phyloP scores from a whole-genome alignment of 352 stramenopile genomes.

The Phytopythium boreale region DNA sequence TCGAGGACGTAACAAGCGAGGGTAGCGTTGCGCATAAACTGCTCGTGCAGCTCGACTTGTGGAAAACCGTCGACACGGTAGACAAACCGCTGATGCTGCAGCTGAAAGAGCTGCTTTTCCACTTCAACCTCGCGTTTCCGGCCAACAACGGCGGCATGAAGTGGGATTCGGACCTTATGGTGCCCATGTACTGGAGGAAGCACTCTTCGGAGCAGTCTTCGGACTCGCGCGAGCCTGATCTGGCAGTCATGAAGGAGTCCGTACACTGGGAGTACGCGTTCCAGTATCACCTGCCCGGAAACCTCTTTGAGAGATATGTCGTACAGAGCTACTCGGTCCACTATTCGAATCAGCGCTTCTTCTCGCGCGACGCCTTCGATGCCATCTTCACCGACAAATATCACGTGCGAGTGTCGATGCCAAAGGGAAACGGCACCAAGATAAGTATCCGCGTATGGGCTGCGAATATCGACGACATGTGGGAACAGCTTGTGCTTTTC shows the following conservation, averaged over 20 bases:
- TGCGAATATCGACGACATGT: not conserved
- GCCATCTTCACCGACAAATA: not conserved
- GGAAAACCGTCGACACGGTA: not conserved
- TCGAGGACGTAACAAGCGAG: not conserved
- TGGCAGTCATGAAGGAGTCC: not conserved
- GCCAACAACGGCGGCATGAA: not conserved
- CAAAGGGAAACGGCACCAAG: not conserved
- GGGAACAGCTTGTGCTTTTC: not conserved
- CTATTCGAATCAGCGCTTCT: not conserved
- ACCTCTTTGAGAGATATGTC: not conserved
- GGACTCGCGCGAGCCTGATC: not conserved
- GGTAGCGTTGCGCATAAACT: slow-evolving; percentile 10
- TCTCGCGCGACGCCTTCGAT: not conserved
- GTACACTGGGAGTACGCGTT: not conserved
- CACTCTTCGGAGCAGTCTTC: not conserved
- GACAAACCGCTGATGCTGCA: not conserved
- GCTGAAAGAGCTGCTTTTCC: slow-evolving; percentile 14
- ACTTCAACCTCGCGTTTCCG: slow-evolving; percentile 15
- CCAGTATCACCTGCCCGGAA: not conserved
- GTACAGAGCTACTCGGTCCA: not conserved
- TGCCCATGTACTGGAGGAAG: slow-evolving; percentile 15
- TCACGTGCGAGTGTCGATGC: not conserved
- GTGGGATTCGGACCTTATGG: slow-evolving; percentile 13
- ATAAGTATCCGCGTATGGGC: not conserved
- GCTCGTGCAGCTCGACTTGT: slow-evolving; percentile 5